Evolutionary conservation across 305 asterid genomes (phyloP), one percentile per base, ranked within the genome.

Genomic region (Fraxinus platypoda): DNA sequence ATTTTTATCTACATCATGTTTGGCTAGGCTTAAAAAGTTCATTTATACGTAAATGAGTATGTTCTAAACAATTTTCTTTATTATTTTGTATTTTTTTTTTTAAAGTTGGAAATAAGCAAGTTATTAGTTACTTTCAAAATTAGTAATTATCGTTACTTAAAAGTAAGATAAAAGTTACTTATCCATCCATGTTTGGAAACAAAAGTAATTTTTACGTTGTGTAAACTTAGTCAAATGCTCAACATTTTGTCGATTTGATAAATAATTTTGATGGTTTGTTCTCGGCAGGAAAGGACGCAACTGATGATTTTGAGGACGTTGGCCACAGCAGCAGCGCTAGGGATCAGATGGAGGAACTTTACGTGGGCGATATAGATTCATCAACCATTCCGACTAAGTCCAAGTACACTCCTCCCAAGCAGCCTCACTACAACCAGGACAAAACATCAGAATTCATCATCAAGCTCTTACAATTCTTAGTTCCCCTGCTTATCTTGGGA

Each of bases 261-360:
- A 8, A 21, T 59, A 59, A 59, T 59, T 59, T 59, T 59, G 71
- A 31, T 76, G 35, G 11, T 57, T 78, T 34, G 6, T 81, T 19
- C 6, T 28, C n/a, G 81, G 81, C 83, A 94, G 98, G 97, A 62
- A 95, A 91, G 88, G 99, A 95, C 81, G 99, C 99, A 38, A 94
- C 98, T 0, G 97, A 95, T 82, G 98, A 95, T 87, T 95, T 95
- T 77, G 98, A 95, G 89, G 98, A 95, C 35, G 90, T 95, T 2
- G 97, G 97, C 78, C 99, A 95, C 88, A 95, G 99, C 43, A 88
- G 78, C 78, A 88, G 88, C 6, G 98, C 99, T 0, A 89, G 90
- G 89, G 91, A 85, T 12, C 89, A 83, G 88, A 87, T 95, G 97
- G 93, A 89, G 2, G 96, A 92, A 30, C 87, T 83, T 82, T 94